These are phyloP conservation scores for Hirschioporus abietinus DNA, from an alignment of 768 basidiomycete species.

Conservation along the genomic window DNA sequence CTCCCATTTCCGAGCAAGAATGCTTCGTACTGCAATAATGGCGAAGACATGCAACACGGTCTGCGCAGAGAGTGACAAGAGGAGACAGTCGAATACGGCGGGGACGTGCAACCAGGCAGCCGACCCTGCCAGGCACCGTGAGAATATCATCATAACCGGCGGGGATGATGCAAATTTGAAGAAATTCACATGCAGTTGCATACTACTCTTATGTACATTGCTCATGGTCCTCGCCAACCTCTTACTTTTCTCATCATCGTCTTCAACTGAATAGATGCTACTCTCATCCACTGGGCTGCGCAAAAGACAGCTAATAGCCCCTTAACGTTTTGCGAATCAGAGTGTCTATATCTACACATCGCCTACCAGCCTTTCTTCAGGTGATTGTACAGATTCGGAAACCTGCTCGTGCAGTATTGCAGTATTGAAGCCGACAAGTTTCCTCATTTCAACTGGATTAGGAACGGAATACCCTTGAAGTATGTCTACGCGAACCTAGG, in stretches of 20 bases:
- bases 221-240: background rate
- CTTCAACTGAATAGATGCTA: background rate
- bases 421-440: background rate
- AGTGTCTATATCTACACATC: constrained; percentile 1
- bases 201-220: background rate
- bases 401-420: background rate
- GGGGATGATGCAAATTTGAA: background rate
- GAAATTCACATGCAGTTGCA: background rate
- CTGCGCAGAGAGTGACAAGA: background rate
- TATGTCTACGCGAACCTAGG: background rate
- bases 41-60: constrained; percentile 47
- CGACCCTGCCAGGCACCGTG: background rate
- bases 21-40: constrained; percentile 69
- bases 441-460: background rate
- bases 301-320: background rate
- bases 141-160: background rate
- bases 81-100: background rate
- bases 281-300: background rate
- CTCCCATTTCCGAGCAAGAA: constrained; percentile 83
- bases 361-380: background rate
- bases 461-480: background rate
- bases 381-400: background rate
- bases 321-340: background rate
- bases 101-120: background rate
- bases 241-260: background rate